These are phyloP conservation scores for Lentinus brumalis DNA, from an alignment of 768 basidiomycete genomes.

Conservation along the genomic window DNA sequence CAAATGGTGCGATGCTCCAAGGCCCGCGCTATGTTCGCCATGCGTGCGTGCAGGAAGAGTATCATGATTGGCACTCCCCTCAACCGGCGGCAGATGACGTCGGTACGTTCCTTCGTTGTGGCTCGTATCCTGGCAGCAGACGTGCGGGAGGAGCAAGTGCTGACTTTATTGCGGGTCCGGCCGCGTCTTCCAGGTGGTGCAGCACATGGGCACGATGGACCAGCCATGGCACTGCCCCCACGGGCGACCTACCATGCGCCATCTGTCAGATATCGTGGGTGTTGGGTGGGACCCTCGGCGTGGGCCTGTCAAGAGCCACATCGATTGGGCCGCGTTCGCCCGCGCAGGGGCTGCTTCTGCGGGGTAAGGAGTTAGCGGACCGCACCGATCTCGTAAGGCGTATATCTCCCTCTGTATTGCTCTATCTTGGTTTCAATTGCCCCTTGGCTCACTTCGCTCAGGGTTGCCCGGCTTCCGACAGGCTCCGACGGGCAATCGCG, in stretches of 20 bases:
- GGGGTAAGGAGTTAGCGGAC: background rate
- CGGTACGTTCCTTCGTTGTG: constrained; percentile 43
- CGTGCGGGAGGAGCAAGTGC: background rate
- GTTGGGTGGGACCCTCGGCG: constrained; percentile 16
- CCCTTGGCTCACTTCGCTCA: background rate
- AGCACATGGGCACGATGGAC: constrained; percentile 83
- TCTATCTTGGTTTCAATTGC: constrained; percentile 15
- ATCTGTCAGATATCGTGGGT: constrained; percentile 56
- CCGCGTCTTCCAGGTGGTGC: constrained; percentile 53
- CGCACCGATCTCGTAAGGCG: background rate
- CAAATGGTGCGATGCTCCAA: constrained; percentile 92
- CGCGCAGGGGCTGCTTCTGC: constrained; percentile 2
- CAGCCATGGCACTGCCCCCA: constrained; percentile 92
- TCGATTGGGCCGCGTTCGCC: constrained; percentile 20
- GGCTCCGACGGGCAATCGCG: background rate
- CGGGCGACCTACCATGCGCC: constrained; percentile 82
- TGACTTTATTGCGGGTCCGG: background rate
- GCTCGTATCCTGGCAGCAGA: background rate
- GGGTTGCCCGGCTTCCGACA: constrained; percentile 4
- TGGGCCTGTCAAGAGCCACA: background rate
- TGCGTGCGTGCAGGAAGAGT: constrained; percentile 93
- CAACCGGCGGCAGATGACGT: constrained; percentile 74
- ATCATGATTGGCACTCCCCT: constrained; percentile 94
- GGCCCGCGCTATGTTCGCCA: constrained; percentile 94
- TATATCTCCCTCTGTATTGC: constrained; percentile 7